A percentile compares a stretch with the other conserved stretches of the same genome.
Evolutionary conservation across 495 filamentous ascomycete genomes (phyloP).

Genomic region (Xylaria venustula): DNA sequence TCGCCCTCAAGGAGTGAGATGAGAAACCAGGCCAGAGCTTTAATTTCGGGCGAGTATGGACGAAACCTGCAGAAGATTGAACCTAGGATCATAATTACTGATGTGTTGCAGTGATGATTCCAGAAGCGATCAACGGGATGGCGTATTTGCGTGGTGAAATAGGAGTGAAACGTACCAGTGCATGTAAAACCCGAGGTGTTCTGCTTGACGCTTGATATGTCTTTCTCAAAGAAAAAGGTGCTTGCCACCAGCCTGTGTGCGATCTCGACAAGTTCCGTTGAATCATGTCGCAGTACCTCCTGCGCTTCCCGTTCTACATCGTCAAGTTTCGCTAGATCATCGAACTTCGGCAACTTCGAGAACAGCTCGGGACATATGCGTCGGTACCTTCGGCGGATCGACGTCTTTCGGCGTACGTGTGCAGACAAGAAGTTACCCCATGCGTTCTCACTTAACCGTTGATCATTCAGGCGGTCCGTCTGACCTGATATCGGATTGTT

Average conservation of each 20-base stretch:
- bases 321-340: constrained; percentile 20
- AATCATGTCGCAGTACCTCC: constrained; percentile 20
- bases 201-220: constrained; percentile 24
- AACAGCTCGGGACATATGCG: constrained; percentile 33
- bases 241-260: constrained; percentile 39
- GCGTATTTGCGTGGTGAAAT: background rate
- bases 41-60: constrained; percentile 23
- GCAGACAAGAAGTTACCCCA: constrained; percentile 32
- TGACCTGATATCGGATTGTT: constrained; percentile 27
- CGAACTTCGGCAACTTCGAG: constrained; percentile 25
- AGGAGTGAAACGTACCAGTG: constrained; percentile 22
- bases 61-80: constrained; percentile 35
- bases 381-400: constrained; percentile 23
- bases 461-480: constrained; percentile 26
- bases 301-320: constrained; percentile 21
- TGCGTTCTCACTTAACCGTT: constrained; percentile 26
- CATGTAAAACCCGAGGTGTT: constrained; percentile 22
- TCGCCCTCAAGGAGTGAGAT: constrained; percentile 26
- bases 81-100: constrained; percentile 15
- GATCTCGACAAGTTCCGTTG: constrained; percentile 26
- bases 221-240: constrained; percentile 40
- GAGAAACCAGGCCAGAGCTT: constrained; percentile 29
- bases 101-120: background rate
- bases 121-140: background rate
- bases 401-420: constrained; percentile 15